Percentiles rank a stretch among this genome's conserved stretches.
These are phyloP conservation scores for Chrysanthemum lavandulifolium DNA, from an alignment of 129 eudicot genomes.

Conservation along the genomic window DNA sequence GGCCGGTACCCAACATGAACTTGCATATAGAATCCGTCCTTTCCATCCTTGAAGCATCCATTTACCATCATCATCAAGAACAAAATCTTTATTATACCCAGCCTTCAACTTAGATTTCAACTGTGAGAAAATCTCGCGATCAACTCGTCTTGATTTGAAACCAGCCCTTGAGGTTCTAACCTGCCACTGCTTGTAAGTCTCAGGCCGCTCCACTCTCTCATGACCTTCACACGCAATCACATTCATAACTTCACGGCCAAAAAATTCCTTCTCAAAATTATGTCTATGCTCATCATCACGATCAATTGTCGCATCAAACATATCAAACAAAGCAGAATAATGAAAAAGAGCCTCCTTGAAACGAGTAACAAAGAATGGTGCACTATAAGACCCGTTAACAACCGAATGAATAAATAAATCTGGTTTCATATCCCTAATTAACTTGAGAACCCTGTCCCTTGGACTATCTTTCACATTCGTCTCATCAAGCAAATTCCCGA, in stretches of 20 bases:
- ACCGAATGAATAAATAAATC: slow-evolving; percentile 52
- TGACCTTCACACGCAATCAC: slow-evolving; percentile 74
- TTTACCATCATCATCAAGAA: slow-evolving; percentile 57
- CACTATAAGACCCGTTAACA: slow-evolving; percentile 54
- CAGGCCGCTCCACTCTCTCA: slow-evolving; percentile 67
- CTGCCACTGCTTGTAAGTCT: slow-evolving; percentile 77
- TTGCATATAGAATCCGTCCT: slow-evolving; percentile 55
- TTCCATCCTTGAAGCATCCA: slow-evolving; percentile 92
- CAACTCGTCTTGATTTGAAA: slow-evolving; percentile 39
- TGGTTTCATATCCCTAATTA: slow-evolving; percentile 58
- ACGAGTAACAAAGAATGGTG: slow-evolving; percentile 65
- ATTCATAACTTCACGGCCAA: slow-evolving; percentile 58
- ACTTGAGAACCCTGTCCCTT: slow-evolving; percentile 55
- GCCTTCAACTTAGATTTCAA: slow-evolving; percentile 42
- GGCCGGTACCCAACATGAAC: slow-evolving; percentile 63
- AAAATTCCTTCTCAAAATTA: slow-evolving; percentile 50
- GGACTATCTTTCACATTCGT: slow-evolving; percentile 47
- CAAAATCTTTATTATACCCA: slow-evolving; percentile 60
- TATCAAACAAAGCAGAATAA: slow-evolving; percentile 64
- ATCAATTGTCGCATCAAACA: slow-evolving; percentile 54
- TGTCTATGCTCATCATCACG: slow-evolving; percentile 46
- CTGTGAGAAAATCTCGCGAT: slow-evolving; percentile 40
- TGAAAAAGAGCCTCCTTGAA: slow-evolving; percentile 68
- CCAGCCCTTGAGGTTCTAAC: slow-evolving; percentile 59
- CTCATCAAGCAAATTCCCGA: slow-evolving; percentile 60